phyloP scores from a whole-genome alignment of 257 asterid genomes.

The Ophiorrhiza pumila region DNA sequence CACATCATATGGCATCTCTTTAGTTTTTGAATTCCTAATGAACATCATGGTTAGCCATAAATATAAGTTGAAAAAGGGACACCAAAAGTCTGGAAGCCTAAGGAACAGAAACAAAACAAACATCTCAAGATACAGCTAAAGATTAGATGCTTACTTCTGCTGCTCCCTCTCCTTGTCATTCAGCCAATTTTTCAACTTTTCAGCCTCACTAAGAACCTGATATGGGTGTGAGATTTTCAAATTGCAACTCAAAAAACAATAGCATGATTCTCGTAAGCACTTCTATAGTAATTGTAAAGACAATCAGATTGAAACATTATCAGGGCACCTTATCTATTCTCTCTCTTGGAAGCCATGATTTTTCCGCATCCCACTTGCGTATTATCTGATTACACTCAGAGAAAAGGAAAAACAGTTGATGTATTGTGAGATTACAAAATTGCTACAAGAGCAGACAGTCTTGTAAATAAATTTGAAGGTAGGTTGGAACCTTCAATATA shows the following conservation, averaged over 20 bases:
- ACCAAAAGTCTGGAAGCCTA: not conserved
- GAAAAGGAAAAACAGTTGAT: slow-evolving; percentile 20
- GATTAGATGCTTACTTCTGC: slow-evolving; percentile 54
- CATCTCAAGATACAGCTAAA: not conserved
- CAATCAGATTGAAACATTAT: slow-evolving; percentile 8
- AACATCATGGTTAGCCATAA: not conserved
- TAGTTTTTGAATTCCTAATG: not conserved
- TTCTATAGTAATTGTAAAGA: not conserved
- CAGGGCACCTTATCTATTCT: slow-evolving; percentile 75
- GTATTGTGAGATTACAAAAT: slow-evolving; percentile 6
- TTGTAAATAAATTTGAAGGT: not conserved
- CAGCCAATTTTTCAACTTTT: slow-evolving; percentile 81
- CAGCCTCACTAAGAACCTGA: slow-evolving; percentile 64
- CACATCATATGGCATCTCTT: not conserved
- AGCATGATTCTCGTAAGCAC: not conserved
- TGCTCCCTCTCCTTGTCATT: slow-evolving; percentile 79
- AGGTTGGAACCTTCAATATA: not conserved
- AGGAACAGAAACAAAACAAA: not conserved
- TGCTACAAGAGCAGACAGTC: not conserved
- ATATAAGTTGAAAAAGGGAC: not conserved
- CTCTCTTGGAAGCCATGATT: slow-evolving; percentile 83
- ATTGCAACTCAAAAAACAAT: not conserved
- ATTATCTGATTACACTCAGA: slow-evolving; percentile 48
- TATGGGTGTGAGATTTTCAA: slow-evolving; percentile 1
- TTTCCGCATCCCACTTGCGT: slow-evolving; percentile 75